Conservation (phyloP, 1,284 basidiomycete species). For the Ustilago crameri region DNA sequence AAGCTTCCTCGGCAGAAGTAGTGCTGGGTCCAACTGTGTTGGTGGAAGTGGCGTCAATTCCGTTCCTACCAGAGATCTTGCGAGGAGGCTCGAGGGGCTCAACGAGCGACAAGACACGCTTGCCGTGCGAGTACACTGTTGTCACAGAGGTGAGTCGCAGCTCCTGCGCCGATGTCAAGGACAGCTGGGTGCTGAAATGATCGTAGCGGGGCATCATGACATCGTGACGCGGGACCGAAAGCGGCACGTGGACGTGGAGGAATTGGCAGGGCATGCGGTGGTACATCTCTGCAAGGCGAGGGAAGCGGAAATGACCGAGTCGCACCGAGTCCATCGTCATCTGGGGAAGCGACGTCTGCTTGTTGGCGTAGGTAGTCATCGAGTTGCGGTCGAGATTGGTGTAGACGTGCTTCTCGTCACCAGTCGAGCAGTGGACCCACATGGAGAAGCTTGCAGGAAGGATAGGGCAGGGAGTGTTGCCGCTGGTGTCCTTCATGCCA, state of each 20-base stretch:
- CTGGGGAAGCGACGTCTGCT: slow-evolving; percentile 51
- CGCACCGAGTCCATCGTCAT: slow-evolving; percentile 56
- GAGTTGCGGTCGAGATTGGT: slow-evolving; percentile 59
- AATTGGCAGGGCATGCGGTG: slow-evolving; percentile 69
- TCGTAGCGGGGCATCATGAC: slow-evolving; percentile 58
- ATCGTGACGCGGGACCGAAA: slow-evolving; percentile 66
- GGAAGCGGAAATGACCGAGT: slow-evolving; percentile 63
- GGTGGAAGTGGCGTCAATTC: slow-evolving; percentile 27
- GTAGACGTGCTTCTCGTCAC: slow-evolving; percentile 65
- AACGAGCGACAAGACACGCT: slow-evolving; percentile 64
- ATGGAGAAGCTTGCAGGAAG: slow-evolving; percentile 66
- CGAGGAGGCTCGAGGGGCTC: slow-evolving; percentile 64
- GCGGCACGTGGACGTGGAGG: slow-evolving; percentile 68
- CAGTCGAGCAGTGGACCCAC: slow-evolving; percentile 61
- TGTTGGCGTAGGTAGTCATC: slow-evolving; percentile 56
- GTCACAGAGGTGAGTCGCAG: slow-evolving; percentile 64
- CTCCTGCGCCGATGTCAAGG: slow-evolving; percentile 60
- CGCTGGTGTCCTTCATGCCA: slow-evolving; percentile 38
- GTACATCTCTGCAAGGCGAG: slow-evolving; percentile 66
- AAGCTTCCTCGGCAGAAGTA: slow-evolving; percentile 3
- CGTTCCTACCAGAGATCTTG: slow-evolving; percentile 53
- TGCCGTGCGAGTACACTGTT: slow-evolving; percentile 68
- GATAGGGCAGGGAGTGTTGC: slow-evolving; percentile 52
- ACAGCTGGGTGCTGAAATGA: slow-evolving; percentile 63
- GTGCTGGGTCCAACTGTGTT: slow-evolving; percentile 12